Evolutionary conservation across 768 basidiomycete species (phyloP), one percentile per base, ranked within the genome.

Genomic region (Cubamyces lactineus): DNA sequence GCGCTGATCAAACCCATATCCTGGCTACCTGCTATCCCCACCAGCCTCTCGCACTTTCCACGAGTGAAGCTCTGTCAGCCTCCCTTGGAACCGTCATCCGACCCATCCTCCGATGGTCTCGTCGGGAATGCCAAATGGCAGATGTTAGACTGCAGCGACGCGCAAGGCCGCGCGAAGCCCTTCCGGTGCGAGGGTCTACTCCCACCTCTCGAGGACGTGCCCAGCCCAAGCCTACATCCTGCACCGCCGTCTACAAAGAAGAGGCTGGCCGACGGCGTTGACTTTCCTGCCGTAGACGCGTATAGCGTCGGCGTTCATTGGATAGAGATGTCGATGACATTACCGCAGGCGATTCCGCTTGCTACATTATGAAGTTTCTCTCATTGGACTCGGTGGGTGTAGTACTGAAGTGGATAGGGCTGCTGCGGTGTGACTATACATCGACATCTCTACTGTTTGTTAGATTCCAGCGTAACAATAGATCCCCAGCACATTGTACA

Each of bases 291-390:
- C 12, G 54, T 64, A 5, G 58, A 59, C 1, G 54, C 63, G 5
- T 64, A 64, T 17, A 56, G 54, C 17, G 28, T 58, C 17, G 63
- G 63, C 1, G n/a, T 64, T 9, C 58, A 64, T 26, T 64, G 63
- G 63, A 64, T 42, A 17, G 49, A 64, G 9, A 19, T 64, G 17
- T 40, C 45, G 7, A 45, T 64, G 23, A 60, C 54, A 5, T 24
- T 64, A 8, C 58, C 63, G 2, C 63, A 54, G 34, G 53, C 63
- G 1, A 50, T 60, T 8, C 63, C 63, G n/a, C 49, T 64, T 5
- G 58, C 63, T 1, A 51, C 39, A 3, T 24, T 64, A 3, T 63
- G 41, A 42, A n/a, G n/a, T 53, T 34, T 7, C 34, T 11, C 34
- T 34, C 34, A 11, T 34, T 34, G 34, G 34, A 11, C 34, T 34